phyloP scores from a whole-genome alignment of 2,329 filamentous ascomycete species.

The Pseudogymnoascus sp. region DNA sequence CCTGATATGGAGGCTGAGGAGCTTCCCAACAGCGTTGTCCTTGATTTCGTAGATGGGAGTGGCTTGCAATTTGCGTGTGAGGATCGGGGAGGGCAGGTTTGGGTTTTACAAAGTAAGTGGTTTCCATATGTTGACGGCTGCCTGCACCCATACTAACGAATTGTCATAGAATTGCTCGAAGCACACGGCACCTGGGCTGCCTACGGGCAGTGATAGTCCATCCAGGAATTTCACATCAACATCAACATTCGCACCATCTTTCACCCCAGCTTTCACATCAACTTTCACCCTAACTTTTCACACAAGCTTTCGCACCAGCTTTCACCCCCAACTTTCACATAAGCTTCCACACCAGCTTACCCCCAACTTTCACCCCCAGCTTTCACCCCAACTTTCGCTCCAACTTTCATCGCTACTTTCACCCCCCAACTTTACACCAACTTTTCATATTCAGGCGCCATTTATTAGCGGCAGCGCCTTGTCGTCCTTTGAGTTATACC shows the following conservation, averaged over 20 bases:
- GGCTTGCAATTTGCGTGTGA: slow-evolving; percentile 59
- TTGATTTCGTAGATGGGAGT: slow-evolving; percentile 54
- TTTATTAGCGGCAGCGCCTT: slow-evolving; percentile 4
- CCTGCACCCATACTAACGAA: slow-evolving; percentile 12
- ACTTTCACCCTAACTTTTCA: not conserved
- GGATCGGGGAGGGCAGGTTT: slow-evolving; percentile 49
- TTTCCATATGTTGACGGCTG: not conserved
- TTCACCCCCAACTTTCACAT: not conserved
- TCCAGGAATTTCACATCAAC: not conserved
- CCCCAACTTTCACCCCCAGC: not conserved
- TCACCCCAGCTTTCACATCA: not conserved
- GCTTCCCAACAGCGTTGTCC: slow-evolving; percentile 71
- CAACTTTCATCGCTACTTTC: not conserved
- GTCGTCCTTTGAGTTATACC: slow-evolving; percentile 6
- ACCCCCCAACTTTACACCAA: not conserved
- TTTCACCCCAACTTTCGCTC: not conserved
- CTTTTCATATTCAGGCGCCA: slow-evolving; percentile 4
- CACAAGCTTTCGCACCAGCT: not conserved
- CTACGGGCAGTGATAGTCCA: slow-evolving; percentile 16
- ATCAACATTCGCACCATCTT: not conserved
- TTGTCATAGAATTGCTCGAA: slow-evolving; percentile 21
- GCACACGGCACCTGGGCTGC: slow-evolving; percentile 22
- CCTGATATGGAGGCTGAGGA: slow-evolving; percentile 91
- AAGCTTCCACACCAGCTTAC: too few relatives aligned
- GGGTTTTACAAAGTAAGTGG: slow-evolving; percentile 37